Evolutionary conservation across 352 stramenopile genomes (phyloP).

Genomic region (Phytophthora sp.): DNA sequence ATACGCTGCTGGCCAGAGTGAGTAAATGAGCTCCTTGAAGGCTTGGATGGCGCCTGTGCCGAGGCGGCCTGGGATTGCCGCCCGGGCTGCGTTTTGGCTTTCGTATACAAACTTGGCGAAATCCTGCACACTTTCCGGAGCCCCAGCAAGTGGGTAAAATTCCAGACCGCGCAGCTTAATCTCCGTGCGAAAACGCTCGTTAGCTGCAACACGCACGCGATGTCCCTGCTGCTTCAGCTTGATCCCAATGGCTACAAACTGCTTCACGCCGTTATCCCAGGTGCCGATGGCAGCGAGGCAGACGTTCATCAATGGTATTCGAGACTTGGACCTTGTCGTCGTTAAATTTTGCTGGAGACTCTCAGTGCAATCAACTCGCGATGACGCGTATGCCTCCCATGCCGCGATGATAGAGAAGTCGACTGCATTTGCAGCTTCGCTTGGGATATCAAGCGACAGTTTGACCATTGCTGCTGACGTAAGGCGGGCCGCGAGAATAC

Average conservation of each 20-base stretch:
- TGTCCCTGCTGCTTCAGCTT: constrained; percentile 72
- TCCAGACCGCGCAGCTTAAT: constrained; percentile 57
- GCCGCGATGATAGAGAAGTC: constrained; percentile 18
- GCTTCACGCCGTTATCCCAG: constrained; percentile 58
- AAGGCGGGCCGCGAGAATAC: constrained; percentile 14
- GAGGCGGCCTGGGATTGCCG: constrained; percentile 24
- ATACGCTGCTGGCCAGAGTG: constrained; percentile 46
- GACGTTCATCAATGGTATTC: constrained; percentile 44
- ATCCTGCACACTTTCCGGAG: constrained; percentile 33
- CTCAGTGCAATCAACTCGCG: constrained; percentile 2
- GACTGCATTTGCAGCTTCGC: constrained; percentile 24
- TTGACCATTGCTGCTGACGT: constrained; percentile 21
- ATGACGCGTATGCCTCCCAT: constrained; percentile 32
- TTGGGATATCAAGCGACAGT: constrained; percentile 25
- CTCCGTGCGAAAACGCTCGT: constrained; percentile 64
- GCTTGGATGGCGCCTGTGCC: constrained; percentile 30
- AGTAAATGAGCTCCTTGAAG: constrained; percentile 54
- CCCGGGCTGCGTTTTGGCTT: constrained; percentile 25
- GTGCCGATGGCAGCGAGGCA: constrained; percentile 47
- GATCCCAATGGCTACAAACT: constrained; percentile 63
- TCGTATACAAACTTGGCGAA: constrained; percentile 32
- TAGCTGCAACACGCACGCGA: constrained; percentile 78
- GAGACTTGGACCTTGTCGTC: constrained; percentile 2
- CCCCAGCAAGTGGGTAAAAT: constrained; percentile 51
- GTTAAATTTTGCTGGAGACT: constrained; percentile 27